These are phyloP conservation scores for Astrothelium subdiscretum DNA, from an alignment of 495 filamentous ascomycete genomes.

Conservation along the genomic window DNA sequence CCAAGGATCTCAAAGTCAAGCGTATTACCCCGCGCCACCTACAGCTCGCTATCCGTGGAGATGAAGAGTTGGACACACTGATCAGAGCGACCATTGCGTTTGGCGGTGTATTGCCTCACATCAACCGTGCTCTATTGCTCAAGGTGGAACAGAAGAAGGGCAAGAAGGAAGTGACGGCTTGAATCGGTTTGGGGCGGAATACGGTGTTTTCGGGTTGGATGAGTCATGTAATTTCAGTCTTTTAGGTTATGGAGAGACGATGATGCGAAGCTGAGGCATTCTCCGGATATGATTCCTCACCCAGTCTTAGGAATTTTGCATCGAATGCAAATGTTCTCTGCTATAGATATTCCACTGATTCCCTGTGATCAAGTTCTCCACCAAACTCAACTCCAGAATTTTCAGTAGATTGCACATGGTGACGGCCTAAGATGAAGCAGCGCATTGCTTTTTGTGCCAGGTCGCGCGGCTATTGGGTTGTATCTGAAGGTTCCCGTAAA, in stretches of 20 bases:
- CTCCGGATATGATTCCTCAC: background rate
- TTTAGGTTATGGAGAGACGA: background rate
- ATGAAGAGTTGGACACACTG: constrained; percentile 94
- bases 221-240: background rate
- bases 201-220: background rate
- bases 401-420: too few relatives aligned
- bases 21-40: constrained; percentile 97
- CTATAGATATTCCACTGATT: too few relatives aligned
- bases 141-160: constrained; percentile 99
- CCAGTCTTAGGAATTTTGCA: background rate
- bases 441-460: too few relatives aligned
- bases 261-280: background rate
- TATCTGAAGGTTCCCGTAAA: too few relatives aligned
- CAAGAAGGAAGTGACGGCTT: constrained; percentile 60
- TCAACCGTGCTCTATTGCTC: constrained; percentile 91
- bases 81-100: constrained; percentile 97
- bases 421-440: too few relatives aligned
- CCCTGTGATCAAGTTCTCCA: too few relatives aligned
- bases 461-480: too few relatives aligned
- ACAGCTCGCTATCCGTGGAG: constrained; percentile 94
- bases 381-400: too few relatives aligned
- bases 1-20: constrained; percentile 99
- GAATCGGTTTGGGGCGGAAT: constrained; percentile 5
- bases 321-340: background rate
- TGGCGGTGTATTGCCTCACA: constrained; percentile 94